A percentile compares a stretch with the other conserved stretches of the same genome.
phyloP scores from a whole-genome alignment of 129 eudicot genomes.

The Helichrysum umbraculigerum region DNA sequence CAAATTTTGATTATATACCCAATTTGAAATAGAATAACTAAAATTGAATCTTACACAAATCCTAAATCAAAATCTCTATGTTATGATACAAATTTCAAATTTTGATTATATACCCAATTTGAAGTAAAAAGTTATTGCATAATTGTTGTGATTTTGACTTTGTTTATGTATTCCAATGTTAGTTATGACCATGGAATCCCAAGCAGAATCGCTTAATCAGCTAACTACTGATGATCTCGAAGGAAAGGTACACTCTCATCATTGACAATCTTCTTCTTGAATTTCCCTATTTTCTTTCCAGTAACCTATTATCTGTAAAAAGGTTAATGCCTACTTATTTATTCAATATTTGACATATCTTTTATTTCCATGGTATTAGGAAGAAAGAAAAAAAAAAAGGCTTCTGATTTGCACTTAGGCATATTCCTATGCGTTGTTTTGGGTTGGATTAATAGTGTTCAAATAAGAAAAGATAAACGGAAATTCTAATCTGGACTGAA shows the following conservation, averaged over 20 bases:
- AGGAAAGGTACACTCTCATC: constrained; percentile 67
- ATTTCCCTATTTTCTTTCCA: not conserved
- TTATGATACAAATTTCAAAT: not conserved
- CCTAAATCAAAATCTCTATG: not conserved
- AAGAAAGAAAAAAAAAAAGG: not conserved
- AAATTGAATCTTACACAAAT: not conserved
- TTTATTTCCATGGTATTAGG: not conserved
- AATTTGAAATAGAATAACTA: not conserved
- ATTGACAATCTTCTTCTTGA: not conserved
- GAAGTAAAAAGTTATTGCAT: not conserved
- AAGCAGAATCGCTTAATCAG: constrained; percentile 89
- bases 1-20: not conserved
- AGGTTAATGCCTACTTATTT: not conserved
- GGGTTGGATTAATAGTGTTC: not conserved
- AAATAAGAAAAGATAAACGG: not conserved
- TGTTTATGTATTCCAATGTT: constrained; percentile 16
- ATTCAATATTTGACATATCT: not conserved
- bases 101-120: not conserved
- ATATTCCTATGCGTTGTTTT: not conserved
- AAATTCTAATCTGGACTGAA: not conserved
- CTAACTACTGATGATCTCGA: constrained; percentile 82
- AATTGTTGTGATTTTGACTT: constrained; percentile 9
- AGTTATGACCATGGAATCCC: constrained; percentile 95
- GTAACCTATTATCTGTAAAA: not conserved
- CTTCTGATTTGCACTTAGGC: not conserved